Conservation (phyloP, 1,284 basidiomycete species). For the Xerocomus minutiporus region DNA sequence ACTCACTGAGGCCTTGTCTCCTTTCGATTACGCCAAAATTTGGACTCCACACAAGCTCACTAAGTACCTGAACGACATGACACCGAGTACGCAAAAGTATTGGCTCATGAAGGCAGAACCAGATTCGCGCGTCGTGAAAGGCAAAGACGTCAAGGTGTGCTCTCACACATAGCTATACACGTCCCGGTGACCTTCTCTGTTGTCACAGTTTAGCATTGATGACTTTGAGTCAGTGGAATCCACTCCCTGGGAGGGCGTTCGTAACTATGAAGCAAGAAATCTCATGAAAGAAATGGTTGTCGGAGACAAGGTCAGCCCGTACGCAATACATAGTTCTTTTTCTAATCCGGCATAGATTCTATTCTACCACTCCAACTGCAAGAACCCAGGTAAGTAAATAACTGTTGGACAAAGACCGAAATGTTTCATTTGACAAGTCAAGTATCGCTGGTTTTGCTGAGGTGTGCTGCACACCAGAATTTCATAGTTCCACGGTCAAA, state of each 20-base stretch:
- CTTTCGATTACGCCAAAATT: not conserved
- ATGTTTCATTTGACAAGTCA: conserved; percentile 28
- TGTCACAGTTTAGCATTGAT: conserved; percentile 77
- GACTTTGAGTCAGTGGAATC: conserved; percentile 75
- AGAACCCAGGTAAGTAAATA: conserved; percentile 63
- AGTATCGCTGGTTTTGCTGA: conserved; percentile 84
- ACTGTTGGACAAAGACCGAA: not conserved
- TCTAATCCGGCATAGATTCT: conserved; percentile 43
- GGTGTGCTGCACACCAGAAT: conserved; percentile 38
- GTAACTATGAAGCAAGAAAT: conserved; percentile 90
- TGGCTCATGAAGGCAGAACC: conserved; percentile 95
- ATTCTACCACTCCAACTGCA: conserved; percentile 94
- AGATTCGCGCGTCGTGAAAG: conserved; percentile 81
- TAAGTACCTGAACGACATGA: conserved; percentile 3
- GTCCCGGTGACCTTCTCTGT: not conserved
- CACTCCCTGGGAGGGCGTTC: conserved; percentile 88
- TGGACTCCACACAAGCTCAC: no score
- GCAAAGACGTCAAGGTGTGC: conserved; percentile 82
- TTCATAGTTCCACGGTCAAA: conserved; percentile 1
- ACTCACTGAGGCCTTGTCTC: not conserved
- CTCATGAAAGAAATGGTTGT: conserved; percentile 88
- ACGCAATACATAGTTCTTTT: conserved; percentile 5
- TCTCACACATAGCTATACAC: conserved; percentile 4
- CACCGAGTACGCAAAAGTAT: conserved; percentile 30
- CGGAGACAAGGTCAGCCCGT: conserved; percentile 66